These are phyloP conservation scores for Elsinoe perseae DNA, from an alignment of 2,329 filamentous ascomycete species.

Conservation along the genomic window DNA sequence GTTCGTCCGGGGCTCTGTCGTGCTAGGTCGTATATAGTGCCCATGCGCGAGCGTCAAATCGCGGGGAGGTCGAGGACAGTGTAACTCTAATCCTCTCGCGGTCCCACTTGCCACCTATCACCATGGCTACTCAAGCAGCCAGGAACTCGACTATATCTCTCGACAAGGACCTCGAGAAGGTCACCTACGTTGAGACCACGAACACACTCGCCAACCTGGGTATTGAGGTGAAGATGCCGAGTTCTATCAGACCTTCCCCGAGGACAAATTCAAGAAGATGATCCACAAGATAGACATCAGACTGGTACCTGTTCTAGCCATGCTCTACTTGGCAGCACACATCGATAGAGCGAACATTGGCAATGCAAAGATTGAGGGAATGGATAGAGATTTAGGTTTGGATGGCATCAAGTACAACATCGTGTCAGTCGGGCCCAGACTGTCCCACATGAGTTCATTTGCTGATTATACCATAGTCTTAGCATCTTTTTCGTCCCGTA, in stretches of 20 bases:
- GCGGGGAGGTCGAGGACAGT: background rate
- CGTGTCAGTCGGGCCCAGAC: constrained; percentile 19
- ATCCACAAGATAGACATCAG: constrained; percentile 31
- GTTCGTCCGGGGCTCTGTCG: background rate
- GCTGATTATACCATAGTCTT: constrained; percentile 23
- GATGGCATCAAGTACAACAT: constrained; percentile 33
- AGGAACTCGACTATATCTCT: constrained; percentile 17
- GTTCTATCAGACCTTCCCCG: constrained; percentile 21
- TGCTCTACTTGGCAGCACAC: constrained; percentile 16
- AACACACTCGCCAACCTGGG: constrained; percentile 23
- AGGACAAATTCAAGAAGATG: constrained; percentile 20
- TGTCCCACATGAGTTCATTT: constrained; percentile 23
- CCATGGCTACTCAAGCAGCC: background rate
- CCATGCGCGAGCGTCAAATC: background rate
- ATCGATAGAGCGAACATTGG: constrained; percentile 25
- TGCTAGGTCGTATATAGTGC: background rate
- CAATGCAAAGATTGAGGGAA: constrained; percentile 34
- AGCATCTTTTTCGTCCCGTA: constrained; percentile 29
- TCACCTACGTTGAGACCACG: constrained; percentile 19
- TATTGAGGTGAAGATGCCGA: constrained; percentile 23
- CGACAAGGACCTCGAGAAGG: constrained; percentile 21
- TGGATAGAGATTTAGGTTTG: constrained; percentile 30
- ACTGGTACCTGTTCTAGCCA: constrained; percentile 47
- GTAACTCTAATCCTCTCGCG: background rate
- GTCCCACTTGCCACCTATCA: background rate